A percentile compares a stretch with the other conserved stretches of the same genome.
Conservation (phyloP, 2,329 filamentous ascomycete species). For the Aspergillus viridinutans region DNA sequence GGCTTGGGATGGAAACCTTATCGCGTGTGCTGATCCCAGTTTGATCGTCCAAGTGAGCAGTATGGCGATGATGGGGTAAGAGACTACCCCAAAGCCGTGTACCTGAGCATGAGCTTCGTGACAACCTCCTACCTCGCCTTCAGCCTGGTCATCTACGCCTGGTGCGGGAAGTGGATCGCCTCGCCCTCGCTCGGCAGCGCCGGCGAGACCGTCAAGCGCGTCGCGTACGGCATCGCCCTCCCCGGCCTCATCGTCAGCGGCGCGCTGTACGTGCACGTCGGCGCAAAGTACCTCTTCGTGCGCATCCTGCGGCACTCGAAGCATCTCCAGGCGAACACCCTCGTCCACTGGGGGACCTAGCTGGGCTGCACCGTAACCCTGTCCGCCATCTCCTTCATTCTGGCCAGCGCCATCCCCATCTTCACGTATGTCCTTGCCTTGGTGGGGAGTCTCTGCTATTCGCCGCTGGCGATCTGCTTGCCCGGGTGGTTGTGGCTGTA, state of each 20-base stretch:
- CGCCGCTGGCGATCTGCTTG: constrained; percentile 47
- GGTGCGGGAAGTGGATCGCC: constrained; percentile 60
- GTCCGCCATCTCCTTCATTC: constrained; percentile 45
- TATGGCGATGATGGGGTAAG: constrained; percentile 13
- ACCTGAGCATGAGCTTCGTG: constrained; percentile 55
- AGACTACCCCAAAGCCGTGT: constrained; percentile 59
- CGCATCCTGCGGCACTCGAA: constrained; percentile 49
- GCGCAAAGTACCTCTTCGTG: constrained; percentile 55
- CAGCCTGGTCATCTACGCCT: constrained; percentile 58
- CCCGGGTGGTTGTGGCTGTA: constrained; percentile 51
- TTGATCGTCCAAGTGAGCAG: not conserved
- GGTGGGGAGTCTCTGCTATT: constrained; percentile 49
- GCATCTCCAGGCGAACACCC: constrained; percentile 51
- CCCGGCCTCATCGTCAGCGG: constrained; percentile 51
- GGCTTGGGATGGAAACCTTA: not conserved
- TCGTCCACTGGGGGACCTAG: constrained; percentile 52
- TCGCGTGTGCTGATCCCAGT: not conserved
- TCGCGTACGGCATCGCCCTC: constrained; percentile 58
- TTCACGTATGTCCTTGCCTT: constrained; percentile 52
- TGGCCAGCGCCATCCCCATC: constrained; percentile 53
- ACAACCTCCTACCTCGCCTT: constrained; percentile 56
- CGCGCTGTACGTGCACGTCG: constrained; percentile 43
- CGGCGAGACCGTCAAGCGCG: constrained; percentile 56
- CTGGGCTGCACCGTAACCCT: constrained; percentile 43
- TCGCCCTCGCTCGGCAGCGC: constrained; percentile 60